Evolutionary conservation across 768 basidiomycete genomes (phyloP), one percentile per base, ranked within the genome.

Genomic region (Pleurotus pulmonarius): DNA sequence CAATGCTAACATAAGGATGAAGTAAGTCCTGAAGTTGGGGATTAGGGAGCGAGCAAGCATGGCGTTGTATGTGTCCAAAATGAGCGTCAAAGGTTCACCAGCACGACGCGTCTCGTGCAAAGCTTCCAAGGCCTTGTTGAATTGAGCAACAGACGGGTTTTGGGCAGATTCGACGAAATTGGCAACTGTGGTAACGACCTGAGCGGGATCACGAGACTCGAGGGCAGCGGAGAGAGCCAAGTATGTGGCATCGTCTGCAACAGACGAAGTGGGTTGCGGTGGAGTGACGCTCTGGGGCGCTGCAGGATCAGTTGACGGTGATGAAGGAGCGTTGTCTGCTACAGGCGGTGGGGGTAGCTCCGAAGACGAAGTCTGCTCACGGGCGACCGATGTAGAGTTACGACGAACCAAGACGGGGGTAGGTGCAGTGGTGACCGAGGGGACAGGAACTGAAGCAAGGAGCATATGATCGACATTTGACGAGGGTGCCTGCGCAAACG

Each of bases 51-150:
- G 75, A 24, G 76, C 71, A 56, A 93, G 71, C 78, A 95, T 83
- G 47, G 83, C 75, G 60, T 90, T 82, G 72, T 94, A 95, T 2
- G 85, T 77, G 48, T 85, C 80, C 53, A 89, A 67, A 38, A 92
- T 70, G 41, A 78, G 65, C 0, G 76, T 69, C 26, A 91, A 75
- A 5, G 84, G 81, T 59, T 82, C 80, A 6, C 84, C 84, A 8
- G 65, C 56, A 15, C 55, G 44, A 61, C 86, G 77, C 49, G 78
- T 72, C 29, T 69, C 64, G 38, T 74, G 63, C 2, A 93, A 69
- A 0, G 82, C 83, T 1, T 75, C 65, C 18, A 94, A 69, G 4
- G 85, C 85, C 34, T 74, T 66, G 62, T 92, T 92, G 72, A 85
- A 91, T 18, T 85, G 79, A 22, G 69, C 62, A 20, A 83, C 67